Base-by-base conservation (phyloP, 2,329 filamentous ascomycete species). In the Alternaria triticimaculans region DNA sequence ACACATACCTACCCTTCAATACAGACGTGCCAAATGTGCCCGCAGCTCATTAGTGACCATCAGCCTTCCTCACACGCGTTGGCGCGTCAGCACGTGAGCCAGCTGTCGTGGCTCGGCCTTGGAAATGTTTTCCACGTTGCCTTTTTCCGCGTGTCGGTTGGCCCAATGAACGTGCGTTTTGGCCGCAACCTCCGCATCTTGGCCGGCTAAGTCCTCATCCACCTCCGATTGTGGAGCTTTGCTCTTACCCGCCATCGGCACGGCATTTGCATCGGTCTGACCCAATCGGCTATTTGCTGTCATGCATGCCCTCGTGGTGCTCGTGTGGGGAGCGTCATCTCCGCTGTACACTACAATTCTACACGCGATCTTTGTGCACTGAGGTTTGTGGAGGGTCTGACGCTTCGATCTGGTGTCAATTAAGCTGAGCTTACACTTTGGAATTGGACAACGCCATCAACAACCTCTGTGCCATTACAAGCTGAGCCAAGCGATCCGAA, bases 191-290 rank as follows among this genome's bases (percentile, higher is more conserved):
- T 71, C 68, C 64, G 65, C 56, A 45, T 14, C 18, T 41, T 20
- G 25, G 28, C 55, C 72, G 75, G 75, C 57, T 76, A 74, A 77
- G 45, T n/a, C 18, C 62, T 75, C 67, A 68, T 69, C 75, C 75
- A 64, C 57, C 55, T 55, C 55, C 56, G 60, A 62, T 59, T 71
- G 70, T 72, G 68, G 69, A 73, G 69, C 43, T 50, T 70, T 72
- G 68, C 69, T 64, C 69, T 72, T 70, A 71, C 72, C 73, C 73
- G 69, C 71, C 66, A 69, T 70, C 74, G 71, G 72, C 63, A 44
- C 76, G 77, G 77, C 75, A 78, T 66, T 69, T 75, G 68, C 26
- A 43, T 76, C 75, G 75, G 76, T 64, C 65, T 28, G 64, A 70
- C 66, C 20, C 66, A 73, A 64, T 28, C 33, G 58, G 69, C 60